Evolutionary conservation across 2,329 filamentous ascomycete genomes (phyloP).

Genomic region (Thielaviopsis euricoi): DNA sequence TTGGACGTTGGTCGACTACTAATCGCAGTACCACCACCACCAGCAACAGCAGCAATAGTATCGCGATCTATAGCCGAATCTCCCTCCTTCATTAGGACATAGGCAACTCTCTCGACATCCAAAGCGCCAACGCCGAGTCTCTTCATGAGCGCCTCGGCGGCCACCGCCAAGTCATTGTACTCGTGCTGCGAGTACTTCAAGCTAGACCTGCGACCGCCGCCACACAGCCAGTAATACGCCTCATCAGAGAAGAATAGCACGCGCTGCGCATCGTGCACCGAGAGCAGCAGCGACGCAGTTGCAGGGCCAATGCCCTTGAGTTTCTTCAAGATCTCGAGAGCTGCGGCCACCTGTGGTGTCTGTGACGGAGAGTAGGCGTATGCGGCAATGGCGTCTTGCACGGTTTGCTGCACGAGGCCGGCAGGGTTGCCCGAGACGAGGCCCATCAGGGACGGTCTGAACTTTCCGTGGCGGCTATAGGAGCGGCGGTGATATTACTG

Average conservation of each 20-base stretch:
- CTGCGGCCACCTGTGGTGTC: conserved; percentile 20
- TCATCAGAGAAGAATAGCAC: conserved; percentile 71
- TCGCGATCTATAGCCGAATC: too few species aligned
- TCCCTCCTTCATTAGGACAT: conserved; percentile 25
- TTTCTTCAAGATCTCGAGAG: conserved; percentile 37
- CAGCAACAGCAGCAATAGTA: too few species aligned
- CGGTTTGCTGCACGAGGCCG: conserved; percentile 27
- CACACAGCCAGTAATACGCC: conserved; percentile 54
- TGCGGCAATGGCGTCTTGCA: conserved; percentile 32
- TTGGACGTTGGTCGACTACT: neutral
- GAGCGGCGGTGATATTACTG: neutral
- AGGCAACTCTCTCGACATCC: conserved; percentile 55
- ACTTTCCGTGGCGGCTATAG: conserved; percentile 41
- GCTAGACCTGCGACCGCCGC: conserved; percentile 28
- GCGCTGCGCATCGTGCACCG: conserved; percentile 40
- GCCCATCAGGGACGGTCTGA: conserved; percentile 43
- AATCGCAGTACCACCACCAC: too few species aligned
- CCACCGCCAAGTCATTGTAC: conserved; percentile 39
- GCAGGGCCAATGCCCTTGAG: conserved; percentile 67
- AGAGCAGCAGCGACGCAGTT: conserved; percentile 58
- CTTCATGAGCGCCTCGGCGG: conserved; percentile 25
- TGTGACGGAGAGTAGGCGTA: conserved; percentile 22
- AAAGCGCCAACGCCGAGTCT: conserved; percentile 39
- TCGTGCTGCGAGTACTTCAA: conserved; percentile 59
- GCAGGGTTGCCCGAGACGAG: conserved; percentile 43